Evolutionary conservation across 768 basidiomycete genomes (phyloP).

Genomic region (Tulasnella sp.): DNA sequence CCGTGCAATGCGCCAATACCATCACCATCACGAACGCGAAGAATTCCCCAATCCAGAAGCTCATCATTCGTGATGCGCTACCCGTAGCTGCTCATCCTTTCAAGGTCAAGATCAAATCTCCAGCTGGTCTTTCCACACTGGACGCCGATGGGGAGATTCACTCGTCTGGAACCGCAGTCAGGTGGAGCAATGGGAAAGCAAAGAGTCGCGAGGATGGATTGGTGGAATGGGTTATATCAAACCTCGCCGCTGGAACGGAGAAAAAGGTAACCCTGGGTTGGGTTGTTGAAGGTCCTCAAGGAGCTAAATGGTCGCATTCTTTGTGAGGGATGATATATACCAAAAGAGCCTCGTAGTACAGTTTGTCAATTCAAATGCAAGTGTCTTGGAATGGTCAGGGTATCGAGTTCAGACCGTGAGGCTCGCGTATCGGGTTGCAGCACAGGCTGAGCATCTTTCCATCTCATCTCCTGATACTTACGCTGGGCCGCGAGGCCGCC

Average conservation of each 20-base stretch:
- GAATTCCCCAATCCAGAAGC: neutral
- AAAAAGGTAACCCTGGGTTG: slow-evolving; percentile 6
- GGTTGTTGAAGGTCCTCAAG: slow-evolving; percentile 10
- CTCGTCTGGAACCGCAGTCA: neutral
- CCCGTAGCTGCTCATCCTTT: slow-evolving; percentile 20
- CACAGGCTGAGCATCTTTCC: no score
- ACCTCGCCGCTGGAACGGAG: neutral
- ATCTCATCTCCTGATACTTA: no score
- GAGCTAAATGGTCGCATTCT: slow-evolving; percentile 2
- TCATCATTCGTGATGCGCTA: slow-evolving; percentile 25
- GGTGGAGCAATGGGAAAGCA: slow-evolving; percentile 5
- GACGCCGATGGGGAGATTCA: slow-evolving; percentile 7
- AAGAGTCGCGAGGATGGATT: slow-evolving; percentile 10
- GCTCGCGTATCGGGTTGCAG: no score
- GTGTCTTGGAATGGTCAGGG: no score
- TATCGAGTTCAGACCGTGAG: no score
- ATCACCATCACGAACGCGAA: slow-evolving; percentile 21
- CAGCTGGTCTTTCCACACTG: slow-evolving; percentile 3
- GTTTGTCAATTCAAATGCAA: no score
- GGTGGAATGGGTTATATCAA: slow-evolving; percentile 5
- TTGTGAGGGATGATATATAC: no score
- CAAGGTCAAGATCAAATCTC: slow-evolving; percentile 12
- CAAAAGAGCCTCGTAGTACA: no score
- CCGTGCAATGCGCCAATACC: slow-evolving; percentile 16
- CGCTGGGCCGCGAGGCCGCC: no score